phyloP scores from a whole-genome alignment of 1,284 basidiomycete genomes.

The Malassezia japonica region DNA sequence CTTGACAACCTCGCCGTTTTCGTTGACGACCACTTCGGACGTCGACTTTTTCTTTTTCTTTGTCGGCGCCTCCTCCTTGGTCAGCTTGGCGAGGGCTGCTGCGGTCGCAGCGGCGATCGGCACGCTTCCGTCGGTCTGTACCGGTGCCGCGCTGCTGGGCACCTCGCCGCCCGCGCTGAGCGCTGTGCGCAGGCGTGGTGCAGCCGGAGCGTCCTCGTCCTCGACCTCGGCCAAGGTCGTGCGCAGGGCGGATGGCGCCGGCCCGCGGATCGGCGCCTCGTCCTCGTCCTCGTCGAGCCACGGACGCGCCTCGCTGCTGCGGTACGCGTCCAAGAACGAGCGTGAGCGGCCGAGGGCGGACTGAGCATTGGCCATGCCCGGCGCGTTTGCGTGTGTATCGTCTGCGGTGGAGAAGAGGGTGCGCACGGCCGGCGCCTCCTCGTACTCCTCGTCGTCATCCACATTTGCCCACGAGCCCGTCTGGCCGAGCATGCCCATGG shows the following conservation, averaged over 20 bases:
- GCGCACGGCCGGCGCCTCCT: too few relatives aligned
- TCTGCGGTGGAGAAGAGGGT: too few relatives aligned
- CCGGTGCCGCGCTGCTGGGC: background rate
- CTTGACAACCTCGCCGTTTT: constrained; percentile 1
- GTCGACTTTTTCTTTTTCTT: background rate
- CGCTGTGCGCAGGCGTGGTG: constrained; percentile 7
- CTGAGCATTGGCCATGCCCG: too few relatives aligned
- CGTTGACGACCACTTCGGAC: background rate
- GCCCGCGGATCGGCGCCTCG: background rate
- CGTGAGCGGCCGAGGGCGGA: background rate
- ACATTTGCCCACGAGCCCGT: too few relatives aligned
- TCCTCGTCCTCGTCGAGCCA: constrained; percentile 4
- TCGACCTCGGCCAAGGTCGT: constrained; percentile 6
- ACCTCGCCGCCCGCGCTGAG: constrained; percentile 5
- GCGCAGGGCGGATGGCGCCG: background rate
- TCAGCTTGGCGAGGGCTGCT: constrained; percentile 7
- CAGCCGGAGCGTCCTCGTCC: constrained; percentile 7
- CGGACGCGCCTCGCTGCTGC: background rate
- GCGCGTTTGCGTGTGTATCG: too few relatives aligned
- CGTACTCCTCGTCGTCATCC: too few relatives aligned
- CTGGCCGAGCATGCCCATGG: too few relatives aligned
- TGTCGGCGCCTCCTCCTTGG: background rate
- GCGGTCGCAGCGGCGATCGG: constrained; percentile 11
- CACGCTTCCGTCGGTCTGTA: background rate
- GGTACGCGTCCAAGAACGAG: constrained; percentile 11